phyloP scores from a whole-genome alignment of 441 rosid genomes.

The Populus hybrid region DNA sequence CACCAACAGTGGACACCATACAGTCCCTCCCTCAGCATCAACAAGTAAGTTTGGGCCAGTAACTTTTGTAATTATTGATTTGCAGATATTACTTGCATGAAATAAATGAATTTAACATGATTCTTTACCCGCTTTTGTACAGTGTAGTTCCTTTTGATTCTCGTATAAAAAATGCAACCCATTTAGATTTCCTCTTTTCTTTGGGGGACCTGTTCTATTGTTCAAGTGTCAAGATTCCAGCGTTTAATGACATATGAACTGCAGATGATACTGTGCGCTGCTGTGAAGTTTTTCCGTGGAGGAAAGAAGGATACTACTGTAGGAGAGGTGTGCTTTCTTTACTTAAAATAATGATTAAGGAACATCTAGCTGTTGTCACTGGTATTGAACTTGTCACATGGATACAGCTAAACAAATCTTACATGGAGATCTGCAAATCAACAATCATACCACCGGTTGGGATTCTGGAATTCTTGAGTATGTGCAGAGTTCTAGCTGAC shows the following conservation, averaged over 20 bases:
- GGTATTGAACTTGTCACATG: too few species aligned
- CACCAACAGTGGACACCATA: conserved; percentile 77
- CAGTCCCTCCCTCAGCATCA: conserved; percentile 96
- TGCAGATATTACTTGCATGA: background rate
- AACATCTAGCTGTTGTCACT: too few species aligned
- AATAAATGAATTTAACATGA: background rate
- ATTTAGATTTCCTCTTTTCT: background rate
- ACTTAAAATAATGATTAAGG: too few species aligned
- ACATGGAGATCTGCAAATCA: too few species aligned
- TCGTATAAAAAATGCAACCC: background rate
- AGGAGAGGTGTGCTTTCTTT: background rate
- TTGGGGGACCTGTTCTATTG: background rate
- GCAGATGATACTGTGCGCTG: conserved; percentile 82
- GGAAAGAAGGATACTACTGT: conserved; percentile 45
- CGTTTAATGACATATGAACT: background rate
- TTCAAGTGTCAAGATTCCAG: background rate
- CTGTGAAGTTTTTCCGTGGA: conserved; percentile 73
- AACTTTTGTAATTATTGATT: background rate
- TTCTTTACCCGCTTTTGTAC: background rate
- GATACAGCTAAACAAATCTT: too few species aligned
- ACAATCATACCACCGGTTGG: too few species aligned
- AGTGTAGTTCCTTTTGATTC: background rate
- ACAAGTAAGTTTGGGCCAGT: conserved; percentile 52
- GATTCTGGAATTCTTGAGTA: too few species aligned
- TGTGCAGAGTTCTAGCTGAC: too few species aligned